A percentile compares a stretch with the other conserved stretches of the same genome.
Conservation (phyloP, 2,329 filamentous ascomycete genomes). For the Corinectria fuckeliana region DNA sequence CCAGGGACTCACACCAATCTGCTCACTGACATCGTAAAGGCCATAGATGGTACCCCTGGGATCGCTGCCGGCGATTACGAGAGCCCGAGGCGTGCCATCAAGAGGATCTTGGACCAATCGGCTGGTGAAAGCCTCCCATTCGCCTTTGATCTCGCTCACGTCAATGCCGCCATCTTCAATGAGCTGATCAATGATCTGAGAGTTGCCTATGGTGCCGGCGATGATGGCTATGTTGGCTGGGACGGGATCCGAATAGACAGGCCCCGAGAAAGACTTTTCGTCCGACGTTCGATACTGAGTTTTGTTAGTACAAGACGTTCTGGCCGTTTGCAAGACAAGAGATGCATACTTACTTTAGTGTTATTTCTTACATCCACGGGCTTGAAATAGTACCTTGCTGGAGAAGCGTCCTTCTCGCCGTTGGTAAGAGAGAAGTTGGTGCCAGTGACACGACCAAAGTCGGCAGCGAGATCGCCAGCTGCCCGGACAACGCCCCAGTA, state of each 20-base stretch:
- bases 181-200: constrained; percentile 65
- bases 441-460: constrained; percentile 75
- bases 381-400: not conserved
- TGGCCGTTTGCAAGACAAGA: not conserved
- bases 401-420: constrained; percentile 45
- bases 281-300: not conserved
- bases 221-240: constrained; percentile 65
- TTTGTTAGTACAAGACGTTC: not conserved
- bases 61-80: constrained; percentile 65
- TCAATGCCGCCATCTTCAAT: constrained; percentile 63
- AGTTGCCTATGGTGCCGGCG: constrained; percentile 71
- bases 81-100: constrained; percentile 48
- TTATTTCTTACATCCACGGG: not conserved
- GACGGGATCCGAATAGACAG: not conserved
- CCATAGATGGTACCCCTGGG: constrained; percentile 67
- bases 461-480: constrained; percentile 69
- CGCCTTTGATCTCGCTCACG: constrained; percentile 60
- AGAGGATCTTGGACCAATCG: constrained; percentile 58
- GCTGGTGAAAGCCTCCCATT: constrained; percentile 74
- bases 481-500: constrained; percentile 73
- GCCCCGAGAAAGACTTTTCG: not conserved
- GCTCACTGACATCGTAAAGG: constrained; percentile 65
- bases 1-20: constrained; percentile 63
- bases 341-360: not conserved
- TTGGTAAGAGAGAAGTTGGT: constrained; percentile 66